Evolutionary conservation across 2,329 filamentous ascomycete genomes (phyloP), one percentile per base, ranked within the genome.

Genomic region (Sclerotinia minor): DNA sequence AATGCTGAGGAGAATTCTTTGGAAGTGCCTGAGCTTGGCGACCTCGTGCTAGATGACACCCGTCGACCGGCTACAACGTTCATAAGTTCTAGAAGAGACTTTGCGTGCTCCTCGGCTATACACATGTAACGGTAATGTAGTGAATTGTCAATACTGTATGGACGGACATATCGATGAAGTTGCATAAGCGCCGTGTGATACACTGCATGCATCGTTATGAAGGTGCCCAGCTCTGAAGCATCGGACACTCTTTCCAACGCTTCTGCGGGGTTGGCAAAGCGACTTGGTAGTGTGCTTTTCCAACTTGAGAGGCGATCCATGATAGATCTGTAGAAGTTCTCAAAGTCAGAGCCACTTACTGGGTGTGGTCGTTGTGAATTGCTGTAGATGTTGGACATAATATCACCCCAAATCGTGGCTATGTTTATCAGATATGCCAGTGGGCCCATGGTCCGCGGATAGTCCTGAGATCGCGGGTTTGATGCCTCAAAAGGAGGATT

Each of bases 151-250:
- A 85, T 76, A 45, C 77, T 78, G 15, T 78, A 76, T 68, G 80
- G 78, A 13, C 81, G 80, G 17, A 83, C 82, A 73, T 89, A 85
- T 50, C 90, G 84, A 72, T 89, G 88, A 41, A 91, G 80, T 71
- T 87, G 87, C 77, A 91, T 84, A 73, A 87, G 78, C 0, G 87
- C 83, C 58, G 86, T 83, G 75, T 89, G 84, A 75, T 89, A 89
- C n/a, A 91, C 79, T 38, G 89, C 79, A 76, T 92, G 89, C 77
- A 90, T 84, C 1, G 84, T 85, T 66, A 90, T 78, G 74, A 88
- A 89, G 0, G 83, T 82, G 6, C 87, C 87, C 1, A 84, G 80
- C 71, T 84, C 85, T 35, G 84, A 83, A 41, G 80, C 78, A 19
- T 81, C 78, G 8, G 85, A 81, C 53, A 84, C 85, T 41, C 80